Conservation (phyloP, 441 rosid genomes). For the Metrosideros polymorpha region DNA sequence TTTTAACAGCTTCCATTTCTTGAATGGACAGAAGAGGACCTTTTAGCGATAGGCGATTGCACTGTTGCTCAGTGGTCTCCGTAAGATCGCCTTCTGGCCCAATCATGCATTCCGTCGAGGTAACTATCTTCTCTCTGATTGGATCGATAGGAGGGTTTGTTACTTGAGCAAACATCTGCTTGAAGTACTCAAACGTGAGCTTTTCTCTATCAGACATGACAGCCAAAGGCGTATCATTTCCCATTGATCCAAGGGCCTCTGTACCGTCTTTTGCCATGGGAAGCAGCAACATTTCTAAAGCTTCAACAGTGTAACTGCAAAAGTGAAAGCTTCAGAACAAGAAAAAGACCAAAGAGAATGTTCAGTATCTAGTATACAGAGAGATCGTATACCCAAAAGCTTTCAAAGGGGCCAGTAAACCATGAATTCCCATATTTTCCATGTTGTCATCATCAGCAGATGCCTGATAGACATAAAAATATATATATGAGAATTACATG, state of each 20-base stretch:
- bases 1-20: constrained; percentile 87
- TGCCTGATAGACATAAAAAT: constrained; percentile 34
- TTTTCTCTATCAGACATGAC: constrained; percentile 96
- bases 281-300: constrained; percentile 97
- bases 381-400: constrained; percentile 81
- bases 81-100: constrained; percentile 99
- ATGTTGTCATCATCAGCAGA: constrained; percentile 66
- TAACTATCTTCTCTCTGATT: constrained; percentile 97
- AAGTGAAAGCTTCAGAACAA: not conserved
- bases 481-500: not conserved
- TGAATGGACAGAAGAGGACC: constrained; percentile 83
- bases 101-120: constrained; percentile 99
- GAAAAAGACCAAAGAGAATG: not conserved
- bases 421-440: constrained; percentile 94
- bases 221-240: constrained; percentile 98
- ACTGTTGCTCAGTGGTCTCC: constrained; percentile 96
- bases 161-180: constrained; percentile 99
- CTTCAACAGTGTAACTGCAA: constrained; percentile 91
- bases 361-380: not conserved
- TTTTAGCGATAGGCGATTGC: constrained; percentile 92
- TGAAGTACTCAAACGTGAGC: constrained; percentile 90
- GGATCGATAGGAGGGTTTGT: constrained; percentile 99
- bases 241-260: constrained; percentile 99
- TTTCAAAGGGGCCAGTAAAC: constrained; percentile 86
- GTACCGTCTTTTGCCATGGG: constrained; percentile 99